These are phyloP conservation scores for Hypoxylon sp. DNA, from an alignment of 2,329 filamentous ascomycete genomes.

Conservation along the genomic window DNA sequence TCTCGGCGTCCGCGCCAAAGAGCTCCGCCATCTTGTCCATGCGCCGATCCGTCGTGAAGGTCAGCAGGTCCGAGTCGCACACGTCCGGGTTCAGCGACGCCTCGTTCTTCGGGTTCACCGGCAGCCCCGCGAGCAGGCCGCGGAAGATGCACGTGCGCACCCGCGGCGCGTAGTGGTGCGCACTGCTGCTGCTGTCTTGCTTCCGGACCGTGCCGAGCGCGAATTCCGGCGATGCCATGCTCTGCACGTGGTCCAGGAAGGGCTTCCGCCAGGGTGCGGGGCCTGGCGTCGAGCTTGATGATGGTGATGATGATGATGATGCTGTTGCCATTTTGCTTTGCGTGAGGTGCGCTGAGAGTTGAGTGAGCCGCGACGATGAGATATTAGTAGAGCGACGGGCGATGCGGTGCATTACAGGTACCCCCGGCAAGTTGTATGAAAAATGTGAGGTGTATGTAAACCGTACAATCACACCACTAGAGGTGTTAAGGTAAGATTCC, in stretches of 20 bases:
- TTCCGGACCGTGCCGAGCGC: slow-evolving; percentile 60
- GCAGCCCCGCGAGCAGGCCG: slow-evolving; percentile 81
- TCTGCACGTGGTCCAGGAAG: slow-evolving; percentile 60
- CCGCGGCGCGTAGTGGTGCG: slow-evolving; percentile 59
- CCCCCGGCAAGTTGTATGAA: too few species aligned
- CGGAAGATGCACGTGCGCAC: slow-evolving; percentile 85
- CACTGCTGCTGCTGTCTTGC: slow-evolving; percentile 34
- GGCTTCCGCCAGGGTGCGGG: slow-evolving; percentile 62
- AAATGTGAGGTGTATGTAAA: too few species aligned
- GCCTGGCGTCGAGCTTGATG: too few species aligned
- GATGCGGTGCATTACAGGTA: slow-evolving; percentile 32
- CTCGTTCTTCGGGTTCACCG: slow-evolving; percentile 75
- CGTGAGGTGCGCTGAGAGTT: slow-evolving; percentile 31
- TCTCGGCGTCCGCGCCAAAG: slow-evolving; percentile 57
- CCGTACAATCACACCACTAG: too few species aligned
- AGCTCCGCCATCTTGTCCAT: slow-evolving; percentile 86
- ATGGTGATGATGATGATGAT: too few species aligned
- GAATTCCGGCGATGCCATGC: slow-evolving; percentile 59
- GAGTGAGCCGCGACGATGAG: slow-evolving; percentile 31
- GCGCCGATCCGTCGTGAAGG: slow-evolving; percentile 86
- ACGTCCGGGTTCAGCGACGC: slow-evolving; percentile 74
- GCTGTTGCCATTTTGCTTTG: slow-evolving; percentile 26
- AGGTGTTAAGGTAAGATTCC: too few species aligned
- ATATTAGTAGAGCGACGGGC: slow-evolving; percentile 12
- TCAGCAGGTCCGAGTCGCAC: slow-evolving; percentile 80